Base-by-base conservation (phyloP, 768 basidiomycete species). In the Mycena sanguinolenta region DNA sequence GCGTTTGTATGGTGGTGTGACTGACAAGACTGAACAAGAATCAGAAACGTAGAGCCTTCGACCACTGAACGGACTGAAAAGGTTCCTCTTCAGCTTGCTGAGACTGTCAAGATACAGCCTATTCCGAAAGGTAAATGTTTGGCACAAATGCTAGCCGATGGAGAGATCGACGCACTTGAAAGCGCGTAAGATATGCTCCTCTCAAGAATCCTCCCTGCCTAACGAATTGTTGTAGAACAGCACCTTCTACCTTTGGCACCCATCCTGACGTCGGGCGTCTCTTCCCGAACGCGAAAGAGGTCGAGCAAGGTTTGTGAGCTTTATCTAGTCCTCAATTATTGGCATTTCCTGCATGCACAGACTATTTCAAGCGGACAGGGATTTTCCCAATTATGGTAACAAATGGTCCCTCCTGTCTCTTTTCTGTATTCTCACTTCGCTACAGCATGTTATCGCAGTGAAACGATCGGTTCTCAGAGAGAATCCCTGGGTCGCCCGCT, bases 101-200 rank as follows among this genome's bases (percentile, higher is more conserved):
- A 69, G n/a, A 73, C 52, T 39, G 71, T 75, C 39, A 67, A 60
- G 65, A 73, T 75, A 19, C 32, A 36, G 0, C 52, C 67, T 28
- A 74, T 73, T 9, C 65, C 64, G 25, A 58, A 64, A n/a, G 74
- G 74, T 17, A 73, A 75, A 58, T 73, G 71, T 54, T 32, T 75
- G 13, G 67, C 71, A 8, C 71, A 73, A 53, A 75, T 75, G 74
- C 46, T 73, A 27, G 71, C 71, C 19, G 74, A 74, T 55, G 74
- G 74, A 0, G 74, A 74, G 39, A 70, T 73, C 25, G 74, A 73
- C 50, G 67, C 65, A 5, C 59, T 74, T 0, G 61, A 72, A 58
- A 72, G 71, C 71, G 73, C 73, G 73, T 74, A 46, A 60, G 73
- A 60, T 16, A 12, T 9, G 21, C 38, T 5, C n/a, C 0, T 9